These are phyloP conservation scores for Podosphaera xanthii DNA, from an alignment of 2,329 filamentous ascomycete genomes.

Conservation along the genomic window DNA sequence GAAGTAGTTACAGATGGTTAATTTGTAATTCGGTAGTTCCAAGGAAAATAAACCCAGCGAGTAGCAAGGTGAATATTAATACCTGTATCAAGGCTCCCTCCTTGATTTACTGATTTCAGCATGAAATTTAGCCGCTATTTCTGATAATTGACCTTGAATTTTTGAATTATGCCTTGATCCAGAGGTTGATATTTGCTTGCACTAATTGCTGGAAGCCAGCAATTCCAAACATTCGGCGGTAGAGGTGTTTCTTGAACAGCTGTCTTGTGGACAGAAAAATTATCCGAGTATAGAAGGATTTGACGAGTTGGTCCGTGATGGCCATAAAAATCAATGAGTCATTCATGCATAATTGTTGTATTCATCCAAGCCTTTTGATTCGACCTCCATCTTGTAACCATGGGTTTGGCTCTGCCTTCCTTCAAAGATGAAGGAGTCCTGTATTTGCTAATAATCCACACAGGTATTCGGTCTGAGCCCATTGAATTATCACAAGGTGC, in stretches of 20 bases:
- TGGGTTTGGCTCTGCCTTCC: too few species aligned
- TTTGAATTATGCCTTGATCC: not conserved
- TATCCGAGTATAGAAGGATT: not conserved
- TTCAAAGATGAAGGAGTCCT: not conserved
- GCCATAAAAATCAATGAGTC: not conserved
- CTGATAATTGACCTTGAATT: not conserved
- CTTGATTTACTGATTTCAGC: not conserved
- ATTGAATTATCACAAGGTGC: not conserved
- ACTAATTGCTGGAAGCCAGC: slow-evolving; percentile 1
- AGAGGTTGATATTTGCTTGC: slow-evolving; percentile 1
- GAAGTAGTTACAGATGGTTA: not conserved
- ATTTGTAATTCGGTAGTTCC: not conserved
- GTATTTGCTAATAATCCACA: slow-evolving; percentile 1
- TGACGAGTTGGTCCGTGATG: not conserved
- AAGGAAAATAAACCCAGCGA: not conserved
- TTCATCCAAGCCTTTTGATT: slow-evolving; percentile 1
- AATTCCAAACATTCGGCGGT: not conserved
- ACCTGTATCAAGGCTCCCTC: not conserved
- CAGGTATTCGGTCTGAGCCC: not conserved
- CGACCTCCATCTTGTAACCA: too few species aligned
- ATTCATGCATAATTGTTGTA: not conserved
- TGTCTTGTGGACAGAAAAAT: not conserved
- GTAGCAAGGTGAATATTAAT: not conserved
- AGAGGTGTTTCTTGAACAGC: not conserved
- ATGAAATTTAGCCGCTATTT: not conserved